A percentile compares a stretch with the other conserved stretches of the same genome.
Evolutionary conservation across 208 protist genomes (phyloP).

Genomic region (Tritrichomonas foetus): DNA sequence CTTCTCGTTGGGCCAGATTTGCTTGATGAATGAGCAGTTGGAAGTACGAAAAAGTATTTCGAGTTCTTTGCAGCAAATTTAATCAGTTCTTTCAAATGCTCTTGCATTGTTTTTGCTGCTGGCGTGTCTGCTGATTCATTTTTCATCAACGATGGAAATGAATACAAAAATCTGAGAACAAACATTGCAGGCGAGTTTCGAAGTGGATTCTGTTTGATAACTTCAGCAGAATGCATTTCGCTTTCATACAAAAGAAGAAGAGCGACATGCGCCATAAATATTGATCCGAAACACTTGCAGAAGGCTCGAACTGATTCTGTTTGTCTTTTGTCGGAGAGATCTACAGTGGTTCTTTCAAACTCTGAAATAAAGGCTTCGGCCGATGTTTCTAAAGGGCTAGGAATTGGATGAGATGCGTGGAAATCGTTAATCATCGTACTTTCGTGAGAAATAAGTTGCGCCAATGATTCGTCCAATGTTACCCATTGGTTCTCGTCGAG

Average conservation of each 20-base stretch:
- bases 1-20: not conserved
- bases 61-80: not conserved
- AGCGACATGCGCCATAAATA: not conserved
- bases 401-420: not conserved
- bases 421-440: not conserved
- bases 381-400: not conserved
- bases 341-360: not conserved
- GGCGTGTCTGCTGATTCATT: not conserved
- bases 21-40: not conserved
- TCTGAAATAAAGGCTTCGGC: not conserved
- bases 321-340: not conserved
- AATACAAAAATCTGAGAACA: not conserved
- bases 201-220: not conserved
- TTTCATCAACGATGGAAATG: not conserved
- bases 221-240: not conserved
- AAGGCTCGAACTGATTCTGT: not conserved
- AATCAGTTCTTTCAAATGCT: not conserved
- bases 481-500: not conserved
- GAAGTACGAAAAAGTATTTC: not conserved
- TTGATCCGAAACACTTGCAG: not conserved
- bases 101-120: not conserved
- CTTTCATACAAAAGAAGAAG: not conserved
- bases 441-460: conserved; percentile 3
- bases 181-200: not conserved
- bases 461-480: not conserved